phyloP scores from a whole-genome alignment of 805 yeast genomes.

The Lachancea meyersii region DNA sequence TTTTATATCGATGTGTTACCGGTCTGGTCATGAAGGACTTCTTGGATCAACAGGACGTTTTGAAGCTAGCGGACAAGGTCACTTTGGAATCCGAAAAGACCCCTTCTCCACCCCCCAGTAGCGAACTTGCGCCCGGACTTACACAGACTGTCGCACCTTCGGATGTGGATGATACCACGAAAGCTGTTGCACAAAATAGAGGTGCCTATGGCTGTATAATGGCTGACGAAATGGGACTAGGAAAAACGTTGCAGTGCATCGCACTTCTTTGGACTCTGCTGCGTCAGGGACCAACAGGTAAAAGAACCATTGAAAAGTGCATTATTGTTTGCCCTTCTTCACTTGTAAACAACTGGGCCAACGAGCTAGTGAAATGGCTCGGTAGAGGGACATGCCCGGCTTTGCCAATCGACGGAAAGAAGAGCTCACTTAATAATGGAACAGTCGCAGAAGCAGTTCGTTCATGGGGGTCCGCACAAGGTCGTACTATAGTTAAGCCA shows the following conservation, averaged over 20 bases:
- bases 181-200: conserved; percentile 41
- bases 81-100: conserved; percentile 4
- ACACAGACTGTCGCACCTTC: conserved; percentile 2
- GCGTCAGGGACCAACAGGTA: conserved; percentile 78
- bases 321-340: conserved; percentile 94
- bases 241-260: conserved; percentile 85
- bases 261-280: conserved; percentile 88
- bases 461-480: conserved; percentile 83
- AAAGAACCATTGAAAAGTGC: conserved; percentile 77
- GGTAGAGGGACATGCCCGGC: conserved; percentile 89
- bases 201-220: conserved; percentile 92
- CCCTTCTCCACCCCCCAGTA: conserved; percentile 2
- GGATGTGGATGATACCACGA: not conserved
- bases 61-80: conserved; percentile 2
- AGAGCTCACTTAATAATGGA: conserved; percentile 48
- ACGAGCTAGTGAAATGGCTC: conserved; percentile 89
- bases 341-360: conserved; percentile 93
- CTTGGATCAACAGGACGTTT: conserved; percentile 17
- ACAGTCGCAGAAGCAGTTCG: conserved; percentile 63
- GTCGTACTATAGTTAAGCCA: conserved; percentile 85
- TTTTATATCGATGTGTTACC: conserved; percentile 82
- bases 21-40: conserved; percentile 54
- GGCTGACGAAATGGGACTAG: conserved; percentile 98
- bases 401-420: conserved; percentile 86
- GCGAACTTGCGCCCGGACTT: not conserved